These are phyloP conservation scores for Claviceps maximensis DNA, from an alignment of 2,329 filamentous ascomycete genomes.

Conservation along the genomic window DNA sequence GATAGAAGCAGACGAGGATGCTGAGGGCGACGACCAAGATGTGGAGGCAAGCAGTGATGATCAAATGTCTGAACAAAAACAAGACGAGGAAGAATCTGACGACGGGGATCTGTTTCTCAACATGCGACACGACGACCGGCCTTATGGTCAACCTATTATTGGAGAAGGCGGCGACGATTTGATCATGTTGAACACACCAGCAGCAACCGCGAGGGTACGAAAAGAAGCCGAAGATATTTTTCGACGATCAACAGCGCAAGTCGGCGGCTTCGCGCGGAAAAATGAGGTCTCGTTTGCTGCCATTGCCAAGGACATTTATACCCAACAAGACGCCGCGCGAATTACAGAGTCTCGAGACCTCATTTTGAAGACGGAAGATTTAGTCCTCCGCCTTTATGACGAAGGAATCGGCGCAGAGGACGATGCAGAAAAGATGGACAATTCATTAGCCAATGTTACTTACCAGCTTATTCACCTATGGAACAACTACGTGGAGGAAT, in stretches of 20 bases:
- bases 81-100: constrained; percentile 15
- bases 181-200: constrained; percentile 42
- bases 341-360: constrained; percentile 59
- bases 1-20: constrained; percentile 23
- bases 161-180: constrained; percentile 34
- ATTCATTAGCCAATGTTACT: constrained; percentile 40
- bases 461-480: constrained; percentile 40
- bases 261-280: constrained; percentile 28
- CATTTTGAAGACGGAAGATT: constrained; percentile 61
- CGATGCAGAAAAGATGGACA: constrained; percentile 41
- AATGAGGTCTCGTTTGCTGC: constrained; percentile 52
- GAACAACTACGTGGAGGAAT: constrained; percentile 37
- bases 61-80: constrained; percentile 24
- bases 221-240: constrained; percentile 44
- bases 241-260: constrained; percentile 36
- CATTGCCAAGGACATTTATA: constrained; percentile 59
- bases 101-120: constrained; percentile 37
- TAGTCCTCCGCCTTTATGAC: constrained; percentile 52
- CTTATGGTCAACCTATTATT: constrained; percentile 25
- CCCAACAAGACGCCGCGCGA: constrained; percentile 37
- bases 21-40: constrained; percentile 22
- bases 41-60: constrained; percentile 27
- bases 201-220: constrained; percentile 37
- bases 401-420: constrained; percentile 44
- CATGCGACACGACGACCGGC: constrained; percentile 29